Conservation (phyloP, 2,329 filamentous ascomycete species). For the Colletotrichum tofieldiae region DNA sequence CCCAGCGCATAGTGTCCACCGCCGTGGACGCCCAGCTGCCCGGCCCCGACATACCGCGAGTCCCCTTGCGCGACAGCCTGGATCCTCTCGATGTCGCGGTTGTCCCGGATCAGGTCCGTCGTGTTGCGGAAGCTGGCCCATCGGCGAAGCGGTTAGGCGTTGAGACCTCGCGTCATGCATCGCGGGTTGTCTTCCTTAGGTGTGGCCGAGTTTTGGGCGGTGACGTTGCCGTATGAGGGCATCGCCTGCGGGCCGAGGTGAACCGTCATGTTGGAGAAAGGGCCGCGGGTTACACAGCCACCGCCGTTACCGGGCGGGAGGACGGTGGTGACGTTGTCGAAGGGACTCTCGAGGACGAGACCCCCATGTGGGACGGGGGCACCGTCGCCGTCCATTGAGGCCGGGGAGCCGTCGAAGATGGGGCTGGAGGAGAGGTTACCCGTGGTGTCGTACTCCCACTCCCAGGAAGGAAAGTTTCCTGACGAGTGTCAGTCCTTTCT, state of each 20-base stretch:
- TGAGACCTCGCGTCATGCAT: constrained; percentile 58
- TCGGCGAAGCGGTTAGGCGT: constrained; percentile 44
- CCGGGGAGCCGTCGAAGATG: constrained; percentile 58
- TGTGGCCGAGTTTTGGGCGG: constrained; percentile 39
- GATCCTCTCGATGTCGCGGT: constrained; percentile 47
- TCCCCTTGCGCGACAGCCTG: constrained; percentile 55
- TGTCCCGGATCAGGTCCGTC: constrained; percentile 51
- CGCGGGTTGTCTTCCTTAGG: constrained; percentile 58
- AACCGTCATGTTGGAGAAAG: constrained; percentile 57
- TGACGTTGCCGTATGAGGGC: constrained; percentile 38
- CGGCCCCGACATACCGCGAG: constrained; percentile 47
- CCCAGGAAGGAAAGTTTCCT: constrained; percentile 42
- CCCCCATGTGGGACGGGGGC: constrained; percentile 49
- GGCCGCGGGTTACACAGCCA: constrained; percentile 57
- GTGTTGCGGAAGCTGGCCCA: constrained; percentile 46
- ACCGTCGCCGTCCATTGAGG: constrained; percentile 57
- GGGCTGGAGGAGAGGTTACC: constrained; percentile 50
- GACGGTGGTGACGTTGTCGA: constrained; percentile 45
- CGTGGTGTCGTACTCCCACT: constrained; percentile 44
- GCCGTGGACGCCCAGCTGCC: constrained; percentile 55
- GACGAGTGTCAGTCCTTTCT: background rate
- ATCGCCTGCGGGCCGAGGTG: constrained; percentile 54
- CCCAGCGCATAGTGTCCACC: constrained; percentile 60
- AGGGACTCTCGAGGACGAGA: constrained; percentile 29
- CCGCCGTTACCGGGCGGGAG: constrained; percentile 65